Base-by-base conservation (phyloP, 2,329 filamentous ascomycete genomes). In the Dendryphion nanum region DNA sequence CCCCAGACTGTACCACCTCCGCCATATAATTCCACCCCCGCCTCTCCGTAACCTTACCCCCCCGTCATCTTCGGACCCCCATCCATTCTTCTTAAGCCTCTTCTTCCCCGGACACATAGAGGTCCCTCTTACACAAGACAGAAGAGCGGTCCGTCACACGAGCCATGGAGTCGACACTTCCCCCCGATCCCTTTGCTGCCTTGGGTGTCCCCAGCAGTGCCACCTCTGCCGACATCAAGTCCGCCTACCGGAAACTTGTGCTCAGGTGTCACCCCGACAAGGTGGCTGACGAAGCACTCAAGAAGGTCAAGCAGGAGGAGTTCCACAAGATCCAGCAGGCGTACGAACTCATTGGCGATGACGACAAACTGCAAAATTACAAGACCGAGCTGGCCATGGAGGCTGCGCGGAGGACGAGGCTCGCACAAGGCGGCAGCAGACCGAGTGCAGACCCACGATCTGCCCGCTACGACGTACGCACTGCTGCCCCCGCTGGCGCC, bases 261-360 rank as follows among this genome's bases (percentile, higher is more conserved):
- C 78, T 95, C 52, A 89, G 86, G 65, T 90, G 85, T 61, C 90
- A 96, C 54, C 90, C 90, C 21, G 90, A 96, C 74, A 95, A 95
- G 70, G 81, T 95, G 46, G 83, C 89, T 50, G 81, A 95, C 56
- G 81, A 84, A 37, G 73, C 80, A 13, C 73, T 86, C 55, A 94
- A 93, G 68, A 80, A 81, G 42, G 72, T 81, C 53, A 94, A 90
- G 65, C 82, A 86, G 53, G 83, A 89, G 53, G 84, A 95, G 67
- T 98, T 97, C 59, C 89, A 96, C 67, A 83, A 82, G 62, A 87
- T 97, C 21, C 90, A 96, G 65, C 81, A 90, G 55, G 90, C 93
- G 35, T 98, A 95, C 68, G 93, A 97, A 67, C 75, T 93, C 19
- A 79, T 98, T 44, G 86, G 81, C 57, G 84, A 96, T 60, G 85